phyloP scores from a whole-genome alignment of 1,284 basidiomycete genomes.

The Porodaedalea pini region DNA sequence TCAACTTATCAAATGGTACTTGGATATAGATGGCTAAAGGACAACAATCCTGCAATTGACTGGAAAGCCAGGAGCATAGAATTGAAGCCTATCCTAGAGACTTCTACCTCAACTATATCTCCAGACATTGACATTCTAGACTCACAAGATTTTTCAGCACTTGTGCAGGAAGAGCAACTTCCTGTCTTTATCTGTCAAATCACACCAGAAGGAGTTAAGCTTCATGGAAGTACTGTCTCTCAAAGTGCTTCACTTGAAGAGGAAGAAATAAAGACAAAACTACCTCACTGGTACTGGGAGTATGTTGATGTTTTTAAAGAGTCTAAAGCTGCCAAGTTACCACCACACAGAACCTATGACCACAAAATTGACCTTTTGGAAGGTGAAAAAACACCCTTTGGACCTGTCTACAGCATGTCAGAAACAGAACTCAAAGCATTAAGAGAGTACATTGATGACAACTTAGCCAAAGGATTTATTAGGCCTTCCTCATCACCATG shows the following conservation, averaged over 20 bases:
- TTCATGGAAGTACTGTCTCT: too few relatives aligned
- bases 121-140: too few relatives aligned
- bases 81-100: too few relatives aligned
- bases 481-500: conserved; percentile 34
- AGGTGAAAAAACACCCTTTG: neutral
- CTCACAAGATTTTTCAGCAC: too few relatives aligned
- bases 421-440: conserved; percentile 24
- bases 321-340: neutral
- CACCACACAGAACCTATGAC: neutral
- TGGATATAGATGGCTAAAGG: neutral
- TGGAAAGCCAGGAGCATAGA: neutral
- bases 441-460: conserved; percentile 35
- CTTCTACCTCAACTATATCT: too few relatives aligned
- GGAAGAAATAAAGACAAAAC: neutral
- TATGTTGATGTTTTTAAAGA: neutral
- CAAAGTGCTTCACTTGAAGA: too few relatives aligned
- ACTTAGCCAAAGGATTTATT: conserved; percentile 34
- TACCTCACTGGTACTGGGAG: too few relatives aligned
- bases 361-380: conserved; percentile 1
- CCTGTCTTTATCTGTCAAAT: too few relatives aligned
- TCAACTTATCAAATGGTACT: neutral
- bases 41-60: neutral
- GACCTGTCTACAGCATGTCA: too few relatives aligned
- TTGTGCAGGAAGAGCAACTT: neutral
- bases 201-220: too few relatives aligned